These are phyloP conservation scores for Malassezia japonica DNA, from an alignment of 1,284 basidiomycete species.

Conservation along the genomic window DNA sequence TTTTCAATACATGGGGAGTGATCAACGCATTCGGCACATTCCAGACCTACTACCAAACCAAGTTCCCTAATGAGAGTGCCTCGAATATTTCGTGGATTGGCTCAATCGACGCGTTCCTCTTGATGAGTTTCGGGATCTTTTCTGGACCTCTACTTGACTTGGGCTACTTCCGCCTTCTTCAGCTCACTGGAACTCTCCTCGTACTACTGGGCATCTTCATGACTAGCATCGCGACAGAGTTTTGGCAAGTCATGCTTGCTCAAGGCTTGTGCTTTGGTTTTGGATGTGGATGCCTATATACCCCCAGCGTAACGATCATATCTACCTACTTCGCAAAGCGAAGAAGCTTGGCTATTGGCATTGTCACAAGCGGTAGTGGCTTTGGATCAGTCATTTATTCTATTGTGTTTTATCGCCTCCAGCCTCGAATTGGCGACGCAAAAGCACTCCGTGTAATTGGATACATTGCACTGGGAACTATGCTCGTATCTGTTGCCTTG, in stretches of 20 bases:
- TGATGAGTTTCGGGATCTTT: constrained; percentile 22
- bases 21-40: constrained; percentile 30
- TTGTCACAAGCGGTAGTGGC: constrained; percentile 28
- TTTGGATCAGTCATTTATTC: constrained; percentile 35
- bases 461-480: constrained; percentile 24
- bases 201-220: constrained; percentile 31
- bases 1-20: constrained; percentile 28
- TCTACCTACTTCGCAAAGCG: constrained; percentile 22
- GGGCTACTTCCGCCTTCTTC: constrained; percentile 8
- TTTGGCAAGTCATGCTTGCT: constrained; percentile 34
- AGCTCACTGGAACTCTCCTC: constrained; percentile 19
- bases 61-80: constrained; percentile 19
- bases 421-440: constrained; percentile 25
- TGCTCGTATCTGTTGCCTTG: constrained; percentile 9
- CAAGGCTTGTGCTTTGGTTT: constrained; percentile 28
- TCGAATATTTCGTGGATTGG: constrained; percentile 30
- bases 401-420: constrained; percentile 24
- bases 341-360: constrained; percentile 24
- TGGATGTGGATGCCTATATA: constrained; percentile 25
- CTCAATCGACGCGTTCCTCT: constrained; percentile 27
- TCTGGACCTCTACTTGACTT: constrained; percentile 26
- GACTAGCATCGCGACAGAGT: constrained; percentile 29
- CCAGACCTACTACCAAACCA: constrained; percentile 24
- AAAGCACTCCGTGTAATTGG: constrained; percentile 29
- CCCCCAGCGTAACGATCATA: constrained; percentile 18